Conservation (phyloP, 1,284 basidiomycete genomes). For the Exsudoporus floridanus region DNA sequence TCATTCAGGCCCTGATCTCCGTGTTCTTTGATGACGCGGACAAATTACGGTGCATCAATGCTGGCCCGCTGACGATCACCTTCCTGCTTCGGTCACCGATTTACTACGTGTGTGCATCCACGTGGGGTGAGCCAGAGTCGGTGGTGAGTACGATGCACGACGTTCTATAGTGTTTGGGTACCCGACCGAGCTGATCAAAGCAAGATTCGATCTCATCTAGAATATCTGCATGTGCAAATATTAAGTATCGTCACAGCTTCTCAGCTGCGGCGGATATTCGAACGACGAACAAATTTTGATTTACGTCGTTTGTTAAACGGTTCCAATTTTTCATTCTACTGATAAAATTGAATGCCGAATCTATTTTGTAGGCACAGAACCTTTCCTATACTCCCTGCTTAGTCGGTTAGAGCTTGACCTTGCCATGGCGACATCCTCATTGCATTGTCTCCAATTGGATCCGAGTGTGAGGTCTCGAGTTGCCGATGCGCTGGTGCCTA, state of each 20-base stretch:
- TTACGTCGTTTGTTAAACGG: slow-evolving; percentile 82
- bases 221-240: slow-evolving; percentile 92
- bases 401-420: slow-evolving; percentile 74
- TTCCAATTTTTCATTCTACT: slow-evolving; percentile 24
- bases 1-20: slow-evolving; percentile 94
- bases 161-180: slow-evolving; percentile 2
- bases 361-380: slow-evolving; percentile 66
- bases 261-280: slow-evolving; percentile 85
- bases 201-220: slow-evolving; percentile 90
- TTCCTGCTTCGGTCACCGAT: slow-evolving; percentile 86
- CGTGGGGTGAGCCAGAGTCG: slow-evolving; percentile 92
- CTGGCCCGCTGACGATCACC: slow-evolving; percentile 74
- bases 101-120: slow-evolving; percentile 88
- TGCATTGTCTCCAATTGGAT: slow-evolving; percentile 80
- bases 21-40: slow-evolving; percentile 86
- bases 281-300: slow-evolving; percentile 89
- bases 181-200: slow-evolving; percentile 47
- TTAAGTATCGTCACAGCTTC: slow-evolving; percentile 84
- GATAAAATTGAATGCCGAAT: background rate
- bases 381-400: slow-evolving; percentile 73
- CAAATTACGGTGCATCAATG: slow-evolving; percentile 76
- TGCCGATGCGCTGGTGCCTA: slow-evolving; percentile 75
- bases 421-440: slow-evolving; percentile 75
- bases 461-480: slow-evolving; percentile 64
- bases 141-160: slow-evolving; percentile 62